Percentiles rank a stretch among this genome's conserved stretches.
Evolutionary conservation across 257 asterid genomes (phyloP).

Genomic region (Nicotiana sylvestris): DNA sequence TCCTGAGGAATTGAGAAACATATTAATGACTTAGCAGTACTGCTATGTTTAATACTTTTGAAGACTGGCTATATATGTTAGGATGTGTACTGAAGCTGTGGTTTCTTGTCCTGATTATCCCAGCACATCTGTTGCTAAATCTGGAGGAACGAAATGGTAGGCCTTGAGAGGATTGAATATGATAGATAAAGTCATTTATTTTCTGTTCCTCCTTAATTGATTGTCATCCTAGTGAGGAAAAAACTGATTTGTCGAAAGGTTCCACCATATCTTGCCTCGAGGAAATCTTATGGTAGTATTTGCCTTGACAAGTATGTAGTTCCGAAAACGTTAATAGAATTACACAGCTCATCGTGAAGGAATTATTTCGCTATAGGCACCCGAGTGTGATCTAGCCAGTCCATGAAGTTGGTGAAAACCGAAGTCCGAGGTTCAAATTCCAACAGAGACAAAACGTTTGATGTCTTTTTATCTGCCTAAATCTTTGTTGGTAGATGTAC

Average conservation of each 20-base stretch:
- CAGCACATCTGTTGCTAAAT: not conserved
- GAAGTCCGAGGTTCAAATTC: not conserved
- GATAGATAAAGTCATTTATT: not conserved
- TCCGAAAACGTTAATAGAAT: not conserved
- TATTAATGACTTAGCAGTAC: not conserved
- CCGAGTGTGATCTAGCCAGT: not conserved
- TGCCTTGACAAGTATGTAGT: not conserved
- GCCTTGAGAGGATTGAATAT: not conserved
- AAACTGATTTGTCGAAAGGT: not conserved
- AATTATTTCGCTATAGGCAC: not conserved
- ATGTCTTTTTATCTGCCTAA: not conserved
- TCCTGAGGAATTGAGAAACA: not conserved
- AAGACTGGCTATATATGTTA: not conserved
- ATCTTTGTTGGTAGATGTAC: not conserved
- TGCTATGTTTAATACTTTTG: not conserved
- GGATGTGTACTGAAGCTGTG: not conserved
- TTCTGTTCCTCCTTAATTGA: not conserved
- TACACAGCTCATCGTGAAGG: not conserved
- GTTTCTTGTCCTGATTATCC: not conserved
- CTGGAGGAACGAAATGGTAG: not conserved
- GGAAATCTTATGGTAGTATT: not conserved
- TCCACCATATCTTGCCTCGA: not conserved
- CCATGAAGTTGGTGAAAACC: not conserved
- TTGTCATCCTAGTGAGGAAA: not conserved
- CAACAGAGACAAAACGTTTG: not conserved